phyloP scores from a whole-genome alignment of 169 alveolate genomes.

The Ichthyophthirius multifiliis region DNA sequence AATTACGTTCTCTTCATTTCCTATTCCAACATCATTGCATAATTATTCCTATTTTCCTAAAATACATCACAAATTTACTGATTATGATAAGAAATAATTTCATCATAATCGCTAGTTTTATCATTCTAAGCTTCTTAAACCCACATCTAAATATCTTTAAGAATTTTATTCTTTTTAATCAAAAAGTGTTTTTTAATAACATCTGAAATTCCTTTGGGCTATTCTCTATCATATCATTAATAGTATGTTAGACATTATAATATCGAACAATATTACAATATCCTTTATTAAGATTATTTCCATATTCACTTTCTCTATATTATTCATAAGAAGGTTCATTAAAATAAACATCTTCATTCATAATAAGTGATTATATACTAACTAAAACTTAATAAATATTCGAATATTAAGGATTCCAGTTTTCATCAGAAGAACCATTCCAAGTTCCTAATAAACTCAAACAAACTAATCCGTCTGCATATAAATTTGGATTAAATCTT shows the following conservation, averaged over 20 bases:
- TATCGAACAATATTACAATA: slow-evolving; percentile 82
- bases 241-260: slow-evolving; percentile 80
- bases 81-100: too few relatives aligned
- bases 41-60: too few relatives aligned
- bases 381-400: slow-evolving; percentile 67
- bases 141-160: too few relatives aligned
- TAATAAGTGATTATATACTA: slow-evolving; percentile 63
- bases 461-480: slow-evolving; percentile 75
- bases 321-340: slow-evolving; percentile 79
- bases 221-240: slow-evolving; percentile 78
- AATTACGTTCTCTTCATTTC: too few relatives aligned
- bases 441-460: slow-evolving; percentile 75
- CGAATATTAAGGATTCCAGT: slow-evolving; percentile 74
- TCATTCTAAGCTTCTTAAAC: too few relatives aligned
- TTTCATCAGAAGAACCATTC: slow-evolving; percentile 71
- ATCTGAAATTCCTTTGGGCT: slow-evolving; percentile 79
- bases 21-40: too few relatives aligned
- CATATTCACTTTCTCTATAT: slow-evolving; percentile 49
- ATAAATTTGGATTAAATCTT: slow-evolving; percentile 79
- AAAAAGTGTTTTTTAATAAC: too few relatives aligned
- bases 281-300: slow-evolving; percentile 61
- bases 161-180: too few relatives aligned
- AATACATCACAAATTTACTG: too few relatives aligned
- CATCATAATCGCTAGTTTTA: too few relatives aligned
- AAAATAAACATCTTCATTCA: slow-evolving; percentile 66